Conservation (phyloP, 371 early-diverging fungal genomes). For the Parasitella parasitica region DNA sequence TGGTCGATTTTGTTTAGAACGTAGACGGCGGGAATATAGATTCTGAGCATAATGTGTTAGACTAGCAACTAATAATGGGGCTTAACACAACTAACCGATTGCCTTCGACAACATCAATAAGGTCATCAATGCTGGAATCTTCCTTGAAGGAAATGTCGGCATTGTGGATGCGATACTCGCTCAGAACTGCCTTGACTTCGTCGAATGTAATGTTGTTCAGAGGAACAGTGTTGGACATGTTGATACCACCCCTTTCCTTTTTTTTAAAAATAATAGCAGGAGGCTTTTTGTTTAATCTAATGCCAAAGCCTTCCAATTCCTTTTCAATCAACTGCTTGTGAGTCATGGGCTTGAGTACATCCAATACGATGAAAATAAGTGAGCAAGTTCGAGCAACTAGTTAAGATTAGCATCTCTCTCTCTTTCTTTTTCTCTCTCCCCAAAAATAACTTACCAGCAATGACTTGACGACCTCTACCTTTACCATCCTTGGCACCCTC, state of each 20-base stretch:
- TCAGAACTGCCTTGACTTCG: constrained; percentile 83
- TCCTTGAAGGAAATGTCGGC: constrained; percentile 90
- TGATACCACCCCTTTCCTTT: constrained; percentile 95
- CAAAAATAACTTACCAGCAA: constrained; percentile 52
- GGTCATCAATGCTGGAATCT: constrained; percentile 87
- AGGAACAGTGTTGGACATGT: constrained; percentile 86
- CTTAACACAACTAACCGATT: constrained; percentile 19
- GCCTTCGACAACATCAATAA: constrained; percentile 93
- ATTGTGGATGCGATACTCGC: constrained; percentile 93
- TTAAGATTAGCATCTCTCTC: background rate
- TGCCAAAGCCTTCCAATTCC: constrained; percentile 99
- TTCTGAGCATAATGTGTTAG: constrained; percentile 20
- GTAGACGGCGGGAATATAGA: constrained; percentile 85
- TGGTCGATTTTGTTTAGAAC: constrained; percentile 97
- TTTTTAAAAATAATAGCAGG: constrained; percentile 96
- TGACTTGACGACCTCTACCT: constrained; percentile 97
- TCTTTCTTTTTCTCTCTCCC: background rate
- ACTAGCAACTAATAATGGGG: too few species aligned
- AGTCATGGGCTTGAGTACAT: constrained; percentile 94
- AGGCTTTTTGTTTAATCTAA: constrained; percentile 94
- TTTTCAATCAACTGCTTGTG: constrained; percentile 94
- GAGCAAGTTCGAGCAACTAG: constrained; percentile 93
- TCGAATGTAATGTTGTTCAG: constrained; percentile 84
- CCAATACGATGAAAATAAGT: constrained; percentile 93
- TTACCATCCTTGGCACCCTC: constrained; percentile 99